These are phyloP conservation scores for Arctium lappa DNA, from an alignment of 129 eudicot species.

Conservation along the genomic window DNA sequence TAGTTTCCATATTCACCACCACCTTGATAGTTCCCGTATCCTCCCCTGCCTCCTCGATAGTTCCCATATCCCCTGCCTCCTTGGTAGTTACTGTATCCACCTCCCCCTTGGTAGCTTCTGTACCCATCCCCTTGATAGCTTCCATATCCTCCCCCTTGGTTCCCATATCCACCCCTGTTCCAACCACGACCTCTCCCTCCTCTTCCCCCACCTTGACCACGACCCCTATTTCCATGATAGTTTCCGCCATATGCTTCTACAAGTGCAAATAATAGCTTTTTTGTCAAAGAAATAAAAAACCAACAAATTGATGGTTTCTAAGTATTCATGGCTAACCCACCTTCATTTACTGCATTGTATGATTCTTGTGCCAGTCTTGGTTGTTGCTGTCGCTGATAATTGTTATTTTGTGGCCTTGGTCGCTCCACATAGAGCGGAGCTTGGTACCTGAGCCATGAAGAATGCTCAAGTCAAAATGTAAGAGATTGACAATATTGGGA, in stretches of 20 bases:
- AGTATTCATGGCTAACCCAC: conserved; percentile 18
- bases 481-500: not conserved
- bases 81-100: conserved; percentile 27
- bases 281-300: not conserved
- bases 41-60: conserved; percentile 24
- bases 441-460: conserved; percentile 69
- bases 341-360: conserved; percentile 63
- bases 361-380: conserved; percentile 55
- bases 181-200: conserved; percentile 86
- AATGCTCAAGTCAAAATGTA: not conserved
- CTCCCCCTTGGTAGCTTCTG: conserved; percentile 31
- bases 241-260: conserved; percentile 61
- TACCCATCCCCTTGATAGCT: conserved; percentile 30
- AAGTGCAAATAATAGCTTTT: not conserved
- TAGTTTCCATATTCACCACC: conserved; percentile 21
- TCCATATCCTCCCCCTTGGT: conserved; percentile 25
- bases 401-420: conserved; percentile 56
- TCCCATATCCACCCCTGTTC: conserved; percentile 81
- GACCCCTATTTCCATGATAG: conserved; percentile 36
- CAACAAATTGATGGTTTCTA: not conserved
- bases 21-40: conserved; percentile 45
- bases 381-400: conserved; percentile 51
- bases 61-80: conserved; percentile 23
- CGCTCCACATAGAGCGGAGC: conserved; percentile 71
- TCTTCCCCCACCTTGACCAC: conserved; percentile 78